Evolutionary conservation across 1,139 yeast species (phyloP), one percentile per base, ranked within the genome.

Genomic region (Yamadazyma dendronema): DNA sequence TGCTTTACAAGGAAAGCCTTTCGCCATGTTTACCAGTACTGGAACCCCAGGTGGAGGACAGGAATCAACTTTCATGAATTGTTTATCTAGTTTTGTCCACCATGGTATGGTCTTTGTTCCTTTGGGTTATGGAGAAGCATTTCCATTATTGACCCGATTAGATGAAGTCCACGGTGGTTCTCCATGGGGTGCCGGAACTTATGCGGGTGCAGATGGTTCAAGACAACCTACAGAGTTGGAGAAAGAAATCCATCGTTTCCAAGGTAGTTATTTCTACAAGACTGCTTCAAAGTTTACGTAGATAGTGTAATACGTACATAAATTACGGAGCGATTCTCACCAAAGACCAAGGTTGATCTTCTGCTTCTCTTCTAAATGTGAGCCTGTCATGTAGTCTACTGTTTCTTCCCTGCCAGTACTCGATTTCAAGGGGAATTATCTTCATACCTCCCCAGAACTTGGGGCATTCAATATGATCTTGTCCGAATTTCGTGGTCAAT

Each of bases 331-430:
- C 88, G 33, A 89, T 64, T 62, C 97, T 77, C 30, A 69, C 64
- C 17, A 83, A 53, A 30, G 68, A 61, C 95, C 95, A 90, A 26
- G 68, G 61, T 12, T 61, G 64, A 16, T 66, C 72, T 13, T 64
- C 52, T 7, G 48, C 49, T 9, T 75, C 79, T 54, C 94, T 73
- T 46, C 76, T 74, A 61, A 74, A 92, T n/a, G 81, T 77, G 40
- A 89, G 70, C 53, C 98, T 76, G 61, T 92, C 99, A 59, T 92
- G 98, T 40, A 90, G 71, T 59, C 99, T 77, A 54, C 87, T 84
- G 42, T 78, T 74, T 44, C 98, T 79, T 13, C 98, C 98, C 64
- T 92, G 97, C 97, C 97, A 92, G 56, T 92, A 92, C 63, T 92
- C 98, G 49, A 92, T 77, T 55, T 88, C 96, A 38, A 86, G 65